Evolutionary conservation across 2,329 filamentous ascomycete species (phyloP).

Genomic region (Fusarium sp.): DNA sequence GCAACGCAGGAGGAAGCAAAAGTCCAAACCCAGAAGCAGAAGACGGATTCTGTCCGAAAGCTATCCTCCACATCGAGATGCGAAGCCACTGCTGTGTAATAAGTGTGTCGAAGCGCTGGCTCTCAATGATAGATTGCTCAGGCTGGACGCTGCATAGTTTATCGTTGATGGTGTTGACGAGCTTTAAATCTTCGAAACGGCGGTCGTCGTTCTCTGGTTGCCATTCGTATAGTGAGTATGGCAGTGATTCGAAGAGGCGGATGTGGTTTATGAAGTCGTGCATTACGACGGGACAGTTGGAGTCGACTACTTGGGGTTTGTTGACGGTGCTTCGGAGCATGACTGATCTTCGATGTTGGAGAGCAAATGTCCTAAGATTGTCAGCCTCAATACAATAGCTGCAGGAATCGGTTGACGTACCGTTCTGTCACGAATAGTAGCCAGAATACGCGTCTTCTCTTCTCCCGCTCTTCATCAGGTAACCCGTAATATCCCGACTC

Average conservation of each 20-base stretch:
- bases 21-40: constrained; percentile 32
- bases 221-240: constrained; percentile 49
- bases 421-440: constrained; percentile 51
- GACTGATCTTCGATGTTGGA: constrained; percentile 48
- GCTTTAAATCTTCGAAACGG: constrained; percentile 37
- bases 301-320: constrained; percentile 49
- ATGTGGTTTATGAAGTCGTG: constrained; percentile 52
- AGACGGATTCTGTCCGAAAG: constrained; percentile 45
- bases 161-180: constrained; percentile 45
- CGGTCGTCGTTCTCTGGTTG: constrained; percentile 36
- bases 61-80: constrained; percentile 49
- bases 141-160: constrained; percentile 46
- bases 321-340: constrained; percentile 47
- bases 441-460: constrained; percentile 50
- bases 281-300: constrained; percentile 50
- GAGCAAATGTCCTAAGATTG: constrained; percentile 44
- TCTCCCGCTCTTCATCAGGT: constrained; percentile 42
- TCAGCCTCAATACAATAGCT: accelerated
- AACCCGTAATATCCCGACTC: constrained; percentile 45
- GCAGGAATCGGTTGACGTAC: not conserved
- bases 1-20: constrained; percentile 38
- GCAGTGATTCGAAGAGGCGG: constrained; percentile 48
- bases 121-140: constrained; percentile 47
- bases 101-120: constrained; percentile 50
- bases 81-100: constrained; percentile 51